Base-by-base conservation (phyloP, 495 filamentous ascomycete species). In the Thermothielavioides terrestris region DNA sequence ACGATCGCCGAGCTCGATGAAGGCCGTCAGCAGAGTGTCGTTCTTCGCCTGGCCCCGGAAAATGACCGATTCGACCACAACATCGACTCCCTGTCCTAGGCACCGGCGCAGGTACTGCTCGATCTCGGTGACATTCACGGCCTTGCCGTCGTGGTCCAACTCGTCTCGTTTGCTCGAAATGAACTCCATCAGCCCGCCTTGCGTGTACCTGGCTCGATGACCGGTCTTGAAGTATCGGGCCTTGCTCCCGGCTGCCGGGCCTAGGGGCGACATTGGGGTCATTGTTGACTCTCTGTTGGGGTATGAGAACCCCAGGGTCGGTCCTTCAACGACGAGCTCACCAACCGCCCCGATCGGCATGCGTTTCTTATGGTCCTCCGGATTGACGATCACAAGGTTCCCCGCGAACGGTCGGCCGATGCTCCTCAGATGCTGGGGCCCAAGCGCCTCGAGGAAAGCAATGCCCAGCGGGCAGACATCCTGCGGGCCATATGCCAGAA, bases 301-400 rank as follows among this genome's bases (percentile, higher is more conserved):
- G 23, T 65, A 63, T 20, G 59, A 46, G 21, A 57, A 55, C 5
- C 68, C 68, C 11, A 76, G 57, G 1, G 72, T 74, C 17, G 70
- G 68, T 0, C 68, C 71, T 32, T 72, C 69, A 18, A 76, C 66
- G 1, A 75, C 67, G 1, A 76, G 64, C 50, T 76, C 73, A 3
- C 73, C 73, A 14, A 73, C 55, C 0, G 73, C 70, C 0, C 73
- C 73, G 14, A 75, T 56, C 1, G 73, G 73, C 49, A 74, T 59
- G 23, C 68, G 65, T 20, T 69, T 68, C 48, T 68, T 69, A 23
- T 67, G 68, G 43, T 75, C 71, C n/a, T 76, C 69, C 4, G 68
- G 69, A 40, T 67, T 70, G 23, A 76, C 73, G 35, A 76, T 64
- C 60, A 70, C 62, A 17, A 73, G 68, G 21, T 60, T 65, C 3